Conservation (phyloP, 73 alveolate genomes). For the Tetrahymena thermophila region DNA sequence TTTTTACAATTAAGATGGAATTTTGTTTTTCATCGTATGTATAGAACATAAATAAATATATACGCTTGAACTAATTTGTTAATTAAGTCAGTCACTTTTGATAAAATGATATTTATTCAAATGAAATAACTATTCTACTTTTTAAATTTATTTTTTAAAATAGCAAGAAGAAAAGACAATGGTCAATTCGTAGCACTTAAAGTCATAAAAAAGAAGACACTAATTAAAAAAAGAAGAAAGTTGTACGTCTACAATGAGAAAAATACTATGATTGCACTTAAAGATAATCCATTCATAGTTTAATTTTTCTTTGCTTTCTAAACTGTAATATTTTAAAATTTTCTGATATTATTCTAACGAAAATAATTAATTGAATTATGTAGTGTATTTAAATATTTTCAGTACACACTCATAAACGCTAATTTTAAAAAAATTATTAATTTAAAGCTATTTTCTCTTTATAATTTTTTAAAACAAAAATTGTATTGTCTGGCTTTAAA, state of each 20-base stretch:
- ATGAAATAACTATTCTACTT: neutral
- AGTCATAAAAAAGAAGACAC: neutral
- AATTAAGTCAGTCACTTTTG: neutral
- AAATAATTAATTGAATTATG: no score
- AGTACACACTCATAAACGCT: neutral
- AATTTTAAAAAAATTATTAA: no score
- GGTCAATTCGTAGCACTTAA: neutral
- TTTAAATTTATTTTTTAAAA: neutral
- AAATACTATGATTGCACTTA: neutral
- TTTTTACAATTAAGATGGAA: neutral
- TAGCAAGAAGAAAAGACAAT: neutral
- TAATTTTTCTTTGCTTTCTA: neutral
- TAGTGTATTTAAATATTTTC: neutral
- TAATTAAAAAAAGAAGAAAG: neutral
- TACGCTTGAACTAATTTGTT: neutral
- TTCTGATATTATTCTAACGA: neutral
- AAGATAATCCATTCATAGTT: neutral
- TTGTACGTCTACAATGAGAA: neutral
- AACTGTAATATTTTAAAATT: neutral
- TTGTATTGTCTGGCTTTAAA: no score
- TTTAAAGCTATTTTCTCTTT: neutral
- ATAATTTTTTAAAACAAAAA: neutral
- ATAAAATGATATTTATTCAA: neutral
- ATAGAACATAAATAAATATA: no score
- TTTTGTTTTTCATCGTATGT: no score